Percentiles rank a stretch among this genome's conserved stretches.
Conservation (phyloP, 768 basidiomycete genomes). For the Scleroderma bovista region DNA sequence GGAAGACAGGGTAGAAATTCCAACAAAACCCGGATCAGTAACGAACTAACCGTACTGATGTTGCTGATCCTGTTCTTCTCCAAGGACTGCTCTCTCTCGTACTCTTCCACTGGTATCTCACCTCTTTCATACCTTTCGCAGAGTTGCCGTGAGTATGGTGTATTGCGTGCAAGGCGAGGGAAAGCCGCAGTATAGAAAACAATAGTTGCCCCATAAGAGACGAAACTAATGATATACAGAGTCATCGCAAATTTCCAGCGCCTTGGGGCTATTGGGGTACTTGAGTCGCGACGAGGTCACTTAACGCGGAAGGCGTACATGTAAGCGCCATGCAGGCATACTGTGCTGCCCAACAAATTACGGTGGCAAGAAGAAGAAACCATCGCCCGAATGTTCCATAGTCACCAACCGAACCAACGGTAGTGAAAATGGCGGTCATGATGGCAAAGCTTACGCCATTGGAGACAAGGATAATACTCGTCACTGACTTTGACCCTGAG, state of each 20-base stretch:
- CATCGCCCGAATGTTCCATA: constrained; percentile 61
- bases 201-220: constrained; percentile 73
- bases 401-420: constrained; percentile 46
- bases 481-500: constrained; percentile 64
- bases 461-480: constrained; percentile 70
- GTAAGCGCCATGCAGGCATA: constrained; percentile 74
- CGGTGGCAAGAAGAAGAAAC: constrained; percentile 65
- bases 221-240: constrained; percentile 74
- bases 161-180: constrained; percentile 78
- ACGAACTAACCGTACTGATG: constrained; percentile 62
- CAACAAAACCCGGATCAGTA: background rate
- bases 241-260: constrained; percentile 77
- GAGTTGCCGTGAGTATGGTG: constrained; percentile 51
- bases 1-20: background rate
- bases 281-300: too few relatives aligned
- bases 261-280: constrained; percentile 44
- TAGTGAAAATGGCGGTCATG: constrained; percentile 80
- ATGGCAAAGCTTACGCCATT: constrained; percentile 75
- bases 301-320: constrained; percentile 38
- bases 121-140: constrained; percentile 53
- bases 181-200: constrained; percentile 79
- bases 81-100: constrained; percentile 68
- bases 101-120: constrained; percentile 54
- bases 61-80: constrained; percentile 86
- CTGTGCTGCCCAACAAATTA: constrained; percentile 77